Evolutionary conservation across 805 yeast genomes (phyloP), one percentile per base, ranked within the genome.

Genomic region (Jamesozyma piceae): DNA sequence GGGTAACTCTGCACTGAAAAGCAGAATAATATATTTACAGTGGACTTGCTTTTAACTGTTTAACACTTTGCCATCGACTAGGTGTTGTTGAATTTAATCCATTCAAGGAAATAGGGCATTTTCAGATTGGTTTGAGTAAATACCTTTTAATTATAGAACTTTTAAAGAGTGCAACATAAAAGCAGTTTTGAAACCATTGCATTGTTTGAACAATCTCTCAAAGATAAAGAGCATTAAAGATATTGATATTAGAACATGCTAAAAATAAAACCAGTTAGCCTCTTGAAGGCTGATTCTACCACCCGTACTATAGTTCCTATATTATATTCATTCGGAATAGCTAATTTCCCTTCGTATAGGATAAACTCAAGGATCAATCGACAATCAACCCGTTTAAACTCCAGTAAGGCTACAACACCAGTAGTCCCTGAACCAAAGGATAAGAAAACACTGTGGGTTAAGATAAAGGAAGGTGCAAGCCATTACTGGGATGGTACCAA

Each of bases 401-500:
- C 44, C 13, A 43, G 35, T 10, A 24, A 36, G 13, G 19, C 30
- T 5, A 19, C 33, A 6, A 29, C 33, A 22, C 31, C 41, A 20
- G 35, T 27, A 9, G 26, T 17, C 1, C 5, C 27, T 1, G 30
- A 31, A 9, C 21, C 38, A 4, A 28, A 35, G 4, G 21, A 17
- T 15, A 35, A 45, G 32, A 42, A 39, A 14, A 24, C 87, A 1
- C 35, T 85, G n/a, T 81, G 89, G 95, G 81, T 79, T 35, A 81
- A 78, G 59, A 79, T 90, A 44, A 90, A 88, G 60, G 90, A 85
- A 56, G 97, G 84, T 63, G 86, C 82, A 4, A 75, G 77, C 39
- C 98, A 90, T 64, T 89, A 88, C 63, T 86, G 96, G 95, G 84
- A 80, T 57, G 98, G 98, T 42, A 89, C 98, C 18, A 90, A 89